These are phyloP conservation scores for Aspergillus oerlinghausenensis DNA, from an alignment of 2,329 filamentous ascomycete genomes.

Conservation along the genomic window DNA sequence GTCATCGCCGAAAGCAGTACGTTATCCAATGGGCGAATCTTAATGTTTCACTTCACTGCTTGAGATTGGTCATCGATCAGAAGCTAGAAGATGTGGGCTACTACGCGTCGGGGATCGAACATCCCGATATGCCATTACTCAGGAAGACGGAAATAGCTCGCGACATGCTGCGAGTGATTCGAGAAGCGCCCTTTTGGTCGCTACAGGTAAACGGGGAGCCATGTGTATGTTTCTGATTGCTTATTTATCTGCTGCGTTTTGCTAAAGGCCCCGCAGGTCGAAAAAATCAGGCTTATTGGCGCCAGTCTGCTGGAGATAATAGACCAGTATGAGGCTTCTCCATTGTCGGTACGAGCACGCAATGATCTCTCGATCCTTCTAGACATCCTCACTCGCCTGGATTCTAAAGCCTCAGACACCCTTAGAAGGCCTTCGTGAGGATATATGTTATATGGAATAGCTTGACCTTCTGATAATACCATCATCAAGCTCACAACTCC, in stretches of 20 bases:
- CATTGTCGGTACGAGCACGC: slow-evolving; percentile 36
- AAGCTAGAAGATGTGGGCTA: slow-evolving; percentile 20
- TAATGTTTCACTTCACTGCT: slow-evolving; percentile 31
- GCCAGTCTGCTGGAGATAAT: slow-evolving; percentile 16
- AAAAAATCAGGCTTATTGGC: slow-evolving; percentile 16
- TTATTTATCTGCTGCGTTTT: background rate
- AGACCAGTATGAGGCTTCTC: slow-evolving; percentile 33
- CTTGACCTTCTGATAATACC: background rate
- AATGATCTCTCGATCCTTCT: slow-evolving; percentile 39
- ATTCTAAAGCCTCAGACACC: slow-evolving; percentile 43
- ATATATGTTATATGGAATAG: background rate
- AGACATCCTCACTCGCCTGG: slow-evolving; percentile 39
- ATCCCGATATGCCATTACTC: slow-evolving; percentile 13
- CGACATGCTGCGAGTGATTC: slow-evolving; percentile 40
- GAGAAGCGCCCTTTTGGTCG: slow-evolving; percentile 40
- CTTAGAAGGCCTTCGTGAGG: slow-evolving; percentile 18
- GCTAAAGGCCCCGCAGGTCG: slow-evolving; percentile 5
- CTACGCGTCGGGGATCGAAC: slow-evolving; percentile 3
- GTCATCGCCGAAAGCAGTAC: slow-evolving; percentile 13
- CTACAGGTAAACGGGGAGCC: slow-evolving; percentile 18
- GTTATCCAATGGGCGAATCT: slow-evolving; percentile 41
- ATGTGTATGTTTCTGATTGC: slow-evolving; percentile 8
- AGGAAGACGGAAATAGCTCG: slow-evolving; percentile 43
- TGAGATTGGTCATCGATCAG: slow-evolving; percentile 38
- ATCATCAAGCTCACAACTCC: background rate